Base-by-base conservation (phyloP, 1,284 basidiomycete species). In the Malassezia cuniculi region DNA sequence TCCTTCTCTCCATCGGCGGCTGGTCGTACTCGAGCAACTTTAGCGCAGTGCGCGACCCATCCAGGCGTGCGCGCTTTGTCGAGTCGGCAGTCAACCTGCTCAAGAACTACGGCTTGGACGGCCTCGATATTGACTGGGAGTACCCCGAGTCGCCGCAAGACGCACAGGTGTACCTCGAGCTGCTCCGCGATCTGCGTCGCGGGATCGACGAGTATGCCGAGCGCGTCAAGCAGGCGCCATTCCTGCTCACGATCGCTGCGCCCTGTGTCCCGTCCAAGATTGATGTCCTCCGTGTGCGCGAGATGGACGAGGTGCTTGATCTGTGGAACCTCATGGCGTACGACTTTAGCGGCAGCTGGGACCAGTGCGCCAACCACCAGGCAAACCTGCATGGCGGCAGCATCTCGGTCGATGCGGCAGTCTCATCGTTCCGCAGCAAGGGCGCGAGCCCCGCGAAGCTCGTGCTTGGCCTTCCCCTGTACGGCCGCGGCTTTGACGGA, bases 261-360 rank as follows among this genome's bases (percentile, higher is more conserved):
- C 89, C 90, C 1, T 83, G 83, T 39, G 85, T 84, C 17, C 53
- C 74, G 2, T 70, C 71, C 17, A 77, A 83, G 59, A 80, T 82
- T 59, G 71, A 74, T 34, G 73, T 77, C 47, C 72, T 85, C 15
- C 71, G 74, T 9, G 71, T 89, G 12, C 60, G 72, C 7, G 77
- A 80, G 55, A 82, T 90, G 81, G 77, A 86, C 59, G 63, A 24
- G 46, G 69, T 69, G 17, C 69, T 90, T 31, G 76, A 75, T 28
- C 85, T 81, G 69, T 90, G 85, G 85, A 89, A 90, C 66, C 68
- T 94, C 40, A 93, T 94, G 86, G 78, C 84, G 10, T 71, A 65
- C 48, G 57, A 52, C 68, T 68, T 65, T 16, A 39, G 51, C 29
- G 68, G 70, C 15, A 52, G 55, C 59, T 83, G 41, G 85, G 82